These are phyloP conservation scores for Amylostereum areolatum DNA, from an alignment of 1,284 basidiomycete genomes.

Conservation along the genomic window DNA sequence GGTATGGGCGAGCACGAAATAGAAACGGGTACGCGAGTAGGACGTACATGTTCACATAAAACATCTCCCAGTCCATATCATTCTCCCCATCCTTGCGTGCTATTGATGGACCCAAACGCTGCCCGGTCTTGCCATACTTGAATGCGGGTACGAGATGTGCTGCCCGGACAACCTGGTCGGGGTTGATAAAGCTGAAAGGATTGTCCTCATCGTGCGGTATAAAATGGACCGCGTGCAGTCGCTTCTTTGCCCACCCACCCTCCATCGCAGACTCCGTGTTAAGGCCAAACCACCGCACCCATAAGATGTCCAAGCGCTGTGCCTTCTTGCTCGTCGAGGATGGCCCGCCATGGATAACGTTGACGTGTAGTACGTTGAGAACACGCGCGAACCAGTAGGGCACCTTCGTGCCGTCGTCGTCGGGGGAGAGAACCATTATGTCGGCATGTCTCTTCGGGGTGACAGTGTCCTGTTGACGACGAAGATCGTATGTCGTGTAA, in stretches of 20 bases:
- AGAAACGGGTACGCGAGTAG: background rate
- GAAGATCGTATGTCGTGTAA: slow-evolving; percentile 39
- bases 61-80: slow-evolving; percentile 12
- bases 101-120: slow-evolving; percentile 9
- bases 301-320: slow-evolving; percentile 20
- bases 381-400: slow-evolving; percentile 31
- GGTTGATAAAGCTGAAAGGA: slow-evolving; percentile 20
- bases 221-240: slow-evolving; percentile 20
- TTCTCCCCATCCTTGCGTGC: background rate
- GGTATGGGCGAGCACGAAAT: background rate
- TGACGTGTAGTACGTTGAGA: slow-evolving; percentile 27
- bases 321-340: background rate
- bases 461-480: slow-evolving; percentile 16
- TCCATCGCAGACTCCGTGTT: slow-evolving; percentile 5
- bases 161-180: slow-evolving; percentile 20
- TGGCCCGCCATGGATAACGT: slow-evolving; percentile 14
- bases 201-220: slow-evolving; percentile 9
- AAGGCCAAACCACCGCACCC: slow-evolving; percentile 23
- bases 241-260: slow-evolving; percentile 13
- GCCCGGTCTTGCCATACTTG: slow-evolving; percentile 13
- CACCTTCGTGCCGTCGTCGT: background rate
- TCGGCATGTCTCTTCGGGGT: slow-evolving; percentile 5
- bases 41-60: slow-evolving; percentile 18
- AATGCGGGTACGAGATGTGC: slow-evolving; percentile 29
- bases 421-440: slow-evolving; percentile 2